Base-by-base conservation (phyloP, 1,139 yeast species). In the Magnusiomyces suaveolens region DNA sequence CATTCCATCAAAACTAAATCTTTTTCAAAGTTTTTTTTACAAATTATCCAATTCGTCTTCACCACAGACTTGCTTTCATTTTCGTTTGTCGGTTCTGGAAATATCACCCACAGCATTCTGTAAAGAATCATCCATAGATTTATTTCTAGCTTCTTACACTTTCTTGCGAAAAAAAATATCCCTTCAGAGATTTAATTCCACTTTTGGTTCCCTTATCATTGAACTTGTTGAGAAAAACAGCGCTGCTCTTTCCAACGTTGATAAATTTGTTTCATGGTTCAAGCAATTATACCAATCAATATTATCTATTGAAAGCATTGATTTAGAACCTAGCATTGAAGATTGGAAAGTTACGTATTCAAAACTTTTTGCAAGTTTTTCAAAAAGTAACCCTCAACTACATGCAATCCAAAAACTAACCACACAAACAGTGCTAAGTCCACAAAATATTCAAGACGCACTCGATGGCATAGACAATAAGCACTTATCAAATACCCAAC, bases 21-120 rank as follows among this genome's bases (percentile, higher is more conserved):
- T 60, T 16, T 47, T 60, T 16, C 59, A 57, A 8, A 58, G 58
- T 49, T 54, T 60, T 16, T 44, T 59, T 2, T 51, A 60, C 46
- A 54, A 61, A 44, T 41, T 60, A 25, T 60, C 62, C 24, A 59
- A 60, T 49, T 52, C 56, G 3, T 52, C 58, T 1, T 52, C 62
- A 2, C 38, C 56, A n/a, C 48, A 46, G 10, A 54, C 59, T 0
- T 55, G 60, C 1, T 59, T 60, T 49, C 56, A 58, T 32, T 56
- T 55, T 47, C 50, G 62, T 6, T 38, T 59, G 2, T 46, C 54
- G 10, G 62, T 60, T 20, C 44, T 60, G 1, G 43, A 50, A 26
- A 25, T 60, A 4, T 29, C 58, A 1, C 62, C 62, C 0, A 2
- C 44, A 41, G 4, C 44, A 18, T 24, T 8, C 12, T 46, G 55